Base-by-base conservation (phyloP, 345 rosid genomes). In the Camelina hispida region DNA sequence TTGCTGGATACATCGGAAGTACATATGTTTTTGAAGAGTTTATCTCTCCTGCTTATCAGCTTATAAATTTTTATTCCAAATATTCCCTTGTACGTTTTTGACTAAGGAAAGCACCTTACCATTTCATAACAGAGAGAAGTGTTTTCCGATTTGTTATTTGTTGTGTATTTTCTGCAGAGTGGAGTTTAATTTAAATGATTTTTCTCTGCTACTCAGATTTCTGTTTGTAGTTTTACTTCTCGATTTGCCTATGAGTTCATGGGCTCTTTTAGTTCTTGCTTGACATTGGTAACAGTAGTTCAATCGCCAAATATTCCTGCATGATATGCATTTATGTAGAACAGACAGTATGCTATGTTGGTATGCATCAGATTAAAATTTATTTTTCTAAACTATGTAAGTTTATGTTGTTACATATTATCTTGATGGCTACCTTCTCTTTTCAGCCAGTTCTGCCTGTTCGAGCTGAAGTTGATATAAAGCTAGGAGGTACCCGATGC, bases 401-500 rank as follows among this genome's bases (percentile, higher is more conserved):
- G 37, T 35, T 56, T 73, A 9, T 69, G 14, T 15, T 75, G 64
- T 25, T 63, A 38, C 44, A 59, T 59, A 43, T 57, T 66, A 65
- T 37, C 6, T 62, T 53, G 48, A 38, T 70, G 74, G 34, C 68
- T 69, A 54, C 66, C 18, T 68, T 69, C 52, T 38, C 30, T 78
- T 80, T 85, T 79, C 90, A 95, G 99, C 89, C 91, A 13, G 70
- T 74, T 56, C 80, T 84, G 44, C 93, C 96, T 43, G 42, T 95
- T 66, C 87, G 98, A 84, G 97, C 94, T 83, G 99, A 92, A 81
- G 82, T 93, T 80, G 99, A 95, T 84, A 83, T 95, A 81, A 95
- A 88, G 86, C 86, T 95, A 28, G 99, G 97, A 75, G 98, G 99
- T 70, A 89, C 94, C 15, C 87, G 81, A 56, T 92, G 91, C 85